Conservation (phyloP, 75 land plant genomes). For the Cryptomeria japonica region DNA sequence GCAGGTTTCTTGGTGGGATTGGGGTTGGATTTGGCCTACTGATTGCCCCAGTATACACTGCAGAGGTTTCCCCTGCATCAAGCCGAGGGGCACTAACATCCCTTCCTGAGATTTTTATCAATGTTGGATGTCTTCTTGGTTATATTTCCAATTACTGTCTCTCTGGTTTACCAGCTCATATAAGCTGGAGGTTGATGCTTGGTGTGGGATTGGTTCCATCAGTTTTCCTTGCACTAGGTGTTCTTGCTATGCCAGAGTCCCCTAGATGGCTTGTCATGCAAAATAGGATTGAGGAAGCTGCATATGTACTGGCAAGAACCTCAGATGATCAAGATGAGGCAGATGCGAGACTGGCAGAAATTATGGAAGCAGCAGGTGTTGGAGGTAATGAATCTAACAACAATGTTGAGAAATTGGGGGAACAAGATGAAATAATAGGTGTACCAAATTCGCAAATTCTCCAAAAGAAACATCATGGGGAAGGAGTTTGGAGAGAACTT, state of each 20-base stretch:
- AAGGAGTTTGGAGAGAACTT: constrained; percentile 66
- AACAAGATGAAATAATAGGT: background rate
- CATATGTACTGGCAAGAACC: constrained; percentile 47
- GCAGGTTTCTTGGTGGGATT: constrained; percentile 66
- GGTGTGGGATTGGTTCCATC: constrained; percentile 77
- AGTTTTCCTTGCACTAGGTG: constrained; percentile 54
- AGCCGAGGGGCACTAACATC: constrained; percentile 65
- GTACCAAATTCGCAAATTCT: constrained; percentile 1
- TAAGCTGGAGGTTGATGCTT: constrained; percentile 74
- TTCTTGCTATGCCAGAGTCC: constrained; percentile 64
- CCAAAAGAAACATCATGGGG: constrained; percentile 28
- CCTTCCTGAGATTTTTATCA: constrained; percentile 74
- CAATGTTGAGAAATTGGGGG: background rate
- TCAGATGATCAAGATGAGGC: constrained; percentile 51
- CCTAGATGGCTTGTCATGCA: constrained; percentile 80
- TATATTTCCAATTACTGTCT: constrained; percentile 62
- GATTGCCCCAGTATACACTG: constrained; percentile 83
- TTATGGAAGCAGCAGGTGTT: constrained; percentile 40
- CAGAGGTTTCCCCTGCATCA: constrained; percentile 65
- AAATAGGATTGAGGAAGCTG: constrained; percentile 60
- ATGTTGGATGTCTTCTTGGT: constrained; percentile 67
- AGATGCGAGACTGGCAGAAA: constrained; percentile 55
- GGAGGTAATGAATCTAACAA: background rate
- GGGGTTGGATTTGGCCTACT: constrained; percentile 78
- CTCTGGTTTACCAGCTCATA: constrained; percentile 41